Evolutionary conservation across 192 early-diverging fungal species (phyloP).

Genomic region (Podila verticillata): DNA sequence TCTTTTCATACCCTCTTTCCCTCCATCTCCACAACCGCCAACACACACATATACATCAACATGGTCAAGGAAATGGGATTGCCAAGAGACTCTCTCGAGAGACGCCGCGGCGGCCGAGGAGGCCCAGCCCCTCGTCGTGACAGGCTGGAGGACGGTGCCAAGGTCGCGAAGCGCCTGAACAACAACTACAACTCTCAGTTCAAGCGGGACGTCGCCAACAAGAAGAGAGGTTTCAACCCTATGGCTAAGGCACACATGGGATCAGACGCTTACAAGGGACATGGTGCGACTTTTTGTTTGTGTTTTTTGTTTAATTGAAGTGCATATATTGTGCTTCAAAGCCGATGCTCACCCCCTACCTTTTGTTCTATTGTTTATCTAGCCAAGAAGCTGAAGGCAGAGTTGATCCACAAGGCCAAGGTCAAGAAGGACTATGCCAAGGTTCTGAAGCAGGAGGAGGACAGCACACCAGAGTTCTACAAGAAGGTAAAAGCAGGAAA

Average conservation of each 20-base stretch:
- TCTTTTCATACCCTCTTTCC: neutral
- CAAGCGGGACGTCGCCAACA: conserved; percentile 15
- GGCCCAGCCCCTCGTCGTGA: conserved; percentile 46
- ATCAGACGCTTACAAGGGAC: conserved; percentile 46
- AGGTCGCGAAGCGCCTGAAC: conserved; percentile 27
- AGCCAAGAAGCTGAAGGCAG: conserved; percentile 50
- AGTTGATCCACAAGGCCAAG: conserved; percentile 49
- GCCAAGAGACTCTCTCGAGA: conserved; percentile 46
- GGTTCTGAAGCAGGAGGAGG: conserved; percentile 39
- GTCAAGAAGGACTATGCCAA: conserved; percentile 52
- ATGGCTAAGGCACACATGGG: conserved; percentile 52
- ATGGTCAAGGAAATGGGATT: conserved; percentile 45
- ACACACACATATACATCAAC: neutral
- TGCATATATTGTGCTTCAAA: neutral
- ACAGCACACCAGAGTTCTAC: conserved; percentile 45
- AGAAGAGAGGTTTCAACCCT: conserved; percentile 46
- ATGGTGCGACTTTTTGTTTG: conserved; percentile 10
- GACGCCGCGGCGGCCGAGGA: conserved; percentile 42
- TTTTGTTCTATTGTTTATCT: neutral
- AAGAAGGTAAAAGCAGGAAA: conserved; percentile 25
- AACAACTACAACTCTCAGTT: conserved; percentile 44
- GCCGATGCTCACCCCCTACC: too few relatives aligned
- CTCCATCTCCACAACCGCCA: neutral
- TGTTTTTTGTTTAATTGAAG: conserved; percentile 1
- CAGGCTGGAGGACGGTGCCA: conserved; percentile 22